These are phyloP conservation scores for Zygoascus biomembranicola DNA, from an alignment of 805 yeast genomes.

Conservation along the genomic window DNA sequence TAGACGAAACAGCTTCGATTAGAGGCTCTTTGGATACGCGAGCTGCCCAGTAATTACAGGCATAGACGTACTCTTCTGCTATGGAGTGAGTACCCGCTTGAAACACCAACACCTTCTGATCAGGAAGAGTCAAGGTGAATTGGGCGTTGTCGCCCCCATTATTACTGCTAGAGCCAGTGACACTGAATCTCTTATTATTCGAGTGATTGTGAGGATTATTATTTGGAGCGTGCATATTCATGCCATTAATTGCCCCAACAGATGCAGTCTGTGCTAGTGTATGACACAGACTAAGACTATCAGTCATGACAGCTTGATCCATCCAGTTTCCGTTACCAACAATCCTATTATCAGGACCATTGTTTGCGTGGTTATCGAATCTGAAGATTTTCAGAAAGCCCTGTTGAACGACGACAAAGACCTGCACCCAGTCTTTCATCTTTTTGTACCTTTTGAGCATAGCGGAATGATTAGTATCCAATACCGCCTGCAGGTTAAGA, in stretches of 20 bases:
- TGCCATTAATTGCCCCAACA: not conserved
- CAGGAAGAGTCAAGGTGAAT: conserved; percentile 52
- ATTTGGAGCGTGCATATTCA: not conserved
- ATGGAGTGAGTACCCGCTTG: conserved; percentile 57
- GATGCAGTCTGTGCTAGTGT: conserved; percentile 33
- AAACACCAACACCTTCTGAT: conserved; percentile 38
- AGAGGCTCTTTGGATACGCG: conserved; percentile 70
- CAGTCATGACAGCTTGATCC: conserved; percentile 39
- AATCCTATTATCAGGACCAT: not conserved
- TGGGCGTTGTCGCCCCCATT: conserved; percentile 27
- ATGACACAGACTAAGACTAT: conserved; percentile 42
- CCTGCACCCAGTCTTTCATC: conserved; percentile 34
- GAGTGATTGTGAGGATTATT: not conserved
- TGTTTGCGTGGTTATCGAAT: conserved; percentile 9
- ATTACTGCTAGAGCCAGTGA: conserved; percentile 2
- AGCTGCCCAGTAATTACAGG: conserved; percentile 88
- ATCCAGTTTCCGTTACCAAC: conserved; percentile 64
- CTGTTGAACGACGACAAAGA: conserved; percentile 56
- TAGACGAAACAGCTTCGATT: conserved; percentile 57
- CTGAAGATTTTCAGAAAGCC: conserved; percentile 41
- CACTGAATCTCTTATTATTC: not conserved
- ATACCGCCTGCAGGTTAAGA: conserved; percentile 24
- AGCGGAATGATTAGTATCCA: conserved; percentile 21
- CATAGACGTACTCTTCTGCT: conserved; percentile 60
- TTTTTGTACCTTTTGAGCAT: conserved; percentile 14